Evolutionary conservation across 2,329 filamentous ascomycete genomes (phyloP), one percentile per base, ranked within the genome.

Genomic region (Cercospora sp.): DNA sequence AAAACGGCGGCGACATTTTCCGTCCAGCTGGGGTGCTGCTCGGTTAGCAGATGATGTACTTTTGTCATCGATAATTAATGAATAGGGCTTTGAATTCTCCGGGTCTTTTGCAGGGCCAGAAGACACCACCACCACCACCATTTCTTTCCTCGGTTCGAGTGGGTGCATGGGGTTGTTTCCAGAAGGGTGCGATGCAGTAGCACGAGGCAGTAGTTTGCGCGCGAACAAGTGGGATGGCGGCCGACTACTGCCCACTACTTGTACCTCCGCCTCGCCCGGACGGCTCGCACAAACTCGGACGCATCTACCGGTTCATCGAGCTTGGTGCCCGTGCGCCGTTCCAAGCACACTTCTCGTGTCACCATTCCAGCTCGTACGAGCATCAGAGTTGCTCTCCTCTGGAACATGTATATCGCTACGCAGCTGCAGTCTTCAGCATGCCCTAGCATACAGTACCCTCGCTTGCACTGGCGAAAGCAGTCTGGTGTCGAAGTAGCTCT

Each of bases 161-260:
- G 34, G 34, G 34, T 40, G 34, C 34, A 40, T 40, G 34, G 34
- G 34, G 13, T n/a, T 40, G 34, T 43, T n/a, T 43, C 37, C 37
- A 43, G 49, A 53, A 53, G 49, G 21, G 49, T 53, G 49, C 37
- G 37, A 16, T 43, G 61, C 43, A 63, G 43, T 63, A 34, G 60
- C 26, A 63, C 40, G 16, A 63, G 13, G 60, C 21, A 37, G 57
- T 40, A 30, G 49, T 28, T 57, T 32, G 40, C n/a, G 21, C 24
- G 40, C n/a, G 53, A 64, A 67, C 60, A 30, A 67, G 61, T 67
- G 66, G 61, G 61, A 67, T 67, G 61, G 51, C 28, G 60, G 26
- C 53, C 13, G 49, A 60, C 55, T 60, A 21, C 18, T 34, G 28
- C 53, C 53, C 28, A 57, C 24, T 26, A 51, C 18, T 21, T 58